Conservation (phyloP, 331 rosid species). For the Cydonia oblonga region DNA sequence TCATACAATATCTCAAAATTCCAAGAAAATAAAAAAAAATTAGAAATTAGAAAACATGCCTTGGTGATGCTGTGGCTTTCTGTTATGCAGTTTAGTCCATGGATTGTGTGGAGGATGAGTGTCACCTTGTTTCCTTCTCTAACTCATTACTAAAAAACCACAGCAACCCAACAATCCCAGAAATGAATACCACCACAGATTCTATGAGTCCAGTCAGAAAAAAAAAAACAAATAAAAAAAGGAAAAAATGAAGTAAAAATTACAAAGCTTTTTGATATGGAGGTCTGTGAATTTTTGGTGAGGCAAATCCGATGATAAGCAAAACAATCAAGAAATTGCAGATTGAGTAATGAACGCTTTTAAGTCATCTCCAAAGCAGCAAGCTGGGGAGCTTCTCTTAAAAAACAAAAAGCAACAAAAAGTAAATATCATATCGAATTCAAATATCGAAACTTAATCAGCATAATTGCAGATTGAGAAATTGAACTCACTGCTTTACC, state of each 20-base stretch:
- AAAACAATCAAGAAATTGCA: too few relatives aligned
- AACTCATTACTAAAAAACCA: slow-evolving; percentile 10
- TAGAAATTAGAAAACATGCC: slow-evolving; percentile 11
- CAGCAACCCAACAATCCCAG: slow-evolving; percentile 25
- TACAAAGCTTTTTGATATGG: background rate
- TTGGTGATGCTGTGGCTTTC: slow-evolving; percentile 38
- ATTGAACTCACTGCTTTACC: background rate
- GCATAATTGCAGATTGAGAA: background rate
- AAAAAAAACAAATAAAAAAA: background rate
- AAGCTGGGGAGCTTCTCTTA: slow-evolving; percentile 59
- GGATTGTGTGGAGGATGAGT: slow-evolving; percentile 27
- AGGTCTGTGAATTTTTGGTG: background rate
- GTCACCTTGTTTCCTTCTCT: slow-evolving; percentile 39
- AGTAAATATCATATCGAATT: background rate
- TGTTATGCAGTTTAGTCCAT: slow-evolving; percentile 19
- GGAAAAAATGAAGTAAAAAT: background rate
- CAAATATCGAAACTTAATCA: background rate
- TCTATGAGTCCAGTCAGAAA: background rate
- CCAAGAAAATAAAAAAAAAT: background rate
- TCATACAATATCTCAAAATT: background rate
- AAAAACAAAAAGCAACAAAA: background rate
- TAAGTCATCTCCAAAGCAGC: too few relatives aligned
- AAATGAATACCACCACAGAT: background rate
- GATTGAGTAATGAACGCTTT: too few relatives aligned
- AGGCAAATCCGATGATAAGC: background rate